Percentiles rank a stretch among this genome's conserved stretches.
Evolutionary conservation across 2,329 filamentous ascomycete genomes (phyloP).

Genomic region (Aureobasidium sp.): DNA sequence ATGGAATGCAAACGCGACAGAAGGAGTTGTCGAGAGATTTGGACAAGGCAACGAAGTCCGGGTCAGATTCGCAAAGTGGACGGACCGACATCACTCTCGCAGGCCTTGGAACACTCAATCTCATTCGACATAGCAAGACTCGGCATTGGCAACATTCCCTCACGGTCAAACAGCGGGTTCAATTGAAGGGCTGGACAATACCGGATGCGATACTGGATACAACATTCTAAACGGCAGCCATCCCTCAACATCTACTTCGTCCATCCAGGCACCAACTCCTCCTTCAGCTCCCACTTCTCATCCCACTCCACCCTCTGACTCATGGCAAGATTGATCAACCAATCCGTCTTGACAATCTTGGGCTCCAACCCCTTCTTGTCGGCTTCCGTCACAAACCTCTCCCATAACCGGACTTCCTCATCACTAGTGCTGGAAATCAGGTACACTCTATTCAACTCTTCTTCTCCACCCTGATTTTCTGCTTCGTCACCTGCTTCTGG

Average conservation of each 20-base stretch:
- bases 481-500: conserved; percentile 49
- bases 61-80: too few species aligned
- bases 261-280: conserved; percentile 17
- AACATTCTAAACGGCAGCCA: neutral
- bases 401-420: conserved; percentile 68
- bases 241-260: neutral
- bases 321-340: conserved; percentile 86
- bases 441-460: conserved; percentile 53
- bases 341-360: conserved; percentile 75
- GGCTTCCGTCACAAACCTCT: conserved; percentile 71
- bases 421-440: conserved; percentile 62
- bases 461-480: conserved; percentile 49
- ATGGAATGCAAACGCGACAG: too few species aligned
- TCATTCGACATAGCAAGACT: neutral
- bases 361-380: conserved; percentile 69
- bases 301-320: conserved; percentile 57
- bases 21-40: too few species aligned
- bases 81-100: neutral
- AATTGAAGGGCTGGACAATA: neutral
- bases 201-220: neutral
- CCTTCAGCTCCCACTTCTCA: conserved; percentile 25
- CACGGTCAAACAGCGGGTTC: too few species aligned
- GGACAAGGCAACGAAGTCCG: too few species aligned
- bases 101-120: neutral
- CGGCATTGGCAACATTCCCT: neutral